Base-by-base conservation (phyloP, 2,329 filamentous ascomycete genomes). In the Trichoderma citrinoviride region DNA sequence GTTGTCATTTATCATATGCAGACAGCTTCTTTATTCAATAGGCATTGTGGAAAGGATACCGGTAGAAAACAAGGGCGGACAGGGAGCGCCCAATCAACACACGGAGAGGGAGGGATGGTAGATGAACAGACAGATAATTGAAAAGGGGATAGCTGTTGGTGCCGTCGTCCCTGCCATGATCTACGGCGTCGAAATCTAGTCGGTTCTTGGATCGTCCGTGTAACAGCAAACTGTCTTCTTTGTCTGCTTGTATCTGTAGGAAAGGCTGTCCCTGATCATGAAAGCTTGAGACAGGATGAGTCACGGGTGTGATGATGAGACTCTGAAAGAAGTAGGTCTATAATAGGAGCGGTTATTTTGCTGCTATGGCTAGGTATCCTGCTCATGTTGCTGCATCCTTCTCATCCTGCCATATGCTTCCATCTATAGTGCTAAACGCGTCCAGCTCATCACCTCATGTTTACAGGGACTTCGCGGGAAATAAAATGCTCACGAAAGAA, bases 161-260 rank as follows among this genome's bases (percentile, higher is more conserved):
- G 27, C 29, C 49, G 60, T 54, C 60, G 46, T 62, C 53, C 4
- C 14, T 14, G 8, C 33, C 33, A 53, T 46, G 46, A 62, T 33
- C 29, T 29, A 40, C 33, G 58, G 64, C 58, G 52, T 56, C 63
- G 52, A 37, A 63, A 65, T 62, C 58, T 57, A 37, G 50, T 43
- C 41, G 33, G 29, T 33, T 55, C 33, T 21, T 37, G 29, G 21
- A 14, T 46, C 10, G 29, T 37, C 21, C 17, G 37, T 27, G 29
- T 10, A 23, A 49, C 27, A n/a, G 15, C 27, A 29, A 17, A 43
- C 10, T 44, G 23, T 41, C 23, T 25, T 25, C 29, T n/a, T 44
- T 53, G 40, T 27, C 29, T 61, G 40, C 25, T 47, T 65, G 56
- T 65, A 55, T 27, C 46, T 46, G 12, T 63, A 63, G 52, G 10